Evolutionary conservation across 108 stramenopile species (phyloP).

Genomic region (Stephanodiscus minutulus): DNA sequence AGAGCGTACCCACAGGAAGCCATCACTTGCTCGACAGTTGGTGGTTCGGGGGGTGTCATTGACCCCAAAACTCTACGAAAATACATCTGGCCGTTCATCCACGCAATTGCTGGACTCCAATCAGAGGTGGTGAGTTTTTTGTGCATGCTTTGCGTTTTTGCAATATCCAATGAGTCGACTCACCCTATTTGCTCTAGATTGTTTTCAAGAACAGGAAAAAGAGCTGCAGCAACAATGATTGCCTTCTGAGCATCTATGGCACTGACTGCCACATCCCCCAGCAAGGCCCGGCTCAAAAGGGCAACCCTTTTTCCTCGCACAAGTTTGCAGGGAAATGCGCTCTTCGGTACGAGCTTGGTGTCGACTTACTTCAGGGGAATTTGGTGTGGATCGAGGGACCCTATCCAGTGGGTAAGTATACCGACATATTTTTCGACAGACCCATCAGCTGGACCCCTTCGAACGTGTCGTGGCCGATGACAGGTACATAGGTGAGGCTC

Average conservation of each 20-base stretch:
- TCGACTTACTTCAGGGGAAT: constrained; percentile 10
- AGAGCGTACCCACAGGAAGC: constrained; percentile 6
- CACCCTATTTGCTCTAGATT: constrained; percentile 8
- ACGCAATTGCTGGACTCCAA: not conserved
- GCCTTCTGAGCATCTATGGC: constrained; percentile 22
- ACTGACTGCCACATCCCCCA: constrained; percentile 18
- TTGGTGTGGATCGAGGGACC: constrained; percentile 29
- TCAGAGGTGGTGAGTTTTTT: not conserved
- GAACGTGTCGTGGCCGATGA: constrained; percentile 26
- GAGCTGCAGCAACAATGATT: not conserved
- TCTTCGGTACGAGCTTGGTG: constrained; percentile 27
- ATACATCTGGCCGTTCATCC: constrained; percentile 2
- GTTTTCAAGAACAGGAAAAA: constrained; percentile 11
- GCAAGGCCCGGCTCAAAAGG: not conserved
- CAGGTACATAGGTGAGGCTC: constrained; percentile 23
- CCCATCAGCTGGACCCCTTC: constrained; percentile 1
- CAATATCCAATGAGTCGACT: not conserved
- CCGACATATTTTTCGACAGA: constrained; percentile 24
- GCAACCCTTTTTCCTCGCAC: constrained; percentile 1
- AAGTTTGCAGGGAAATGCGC: constrained; percentile 19
- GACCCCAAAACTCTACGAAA: constrained; percentile 1
- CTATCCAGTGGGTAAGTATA: constrained; percentile 12
- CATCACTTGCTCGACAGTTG: not conserved
- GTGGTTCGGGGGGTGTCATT: not conserved
- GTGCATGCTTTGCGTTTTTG: not conserved